Conservation (phyloP, 2,329 filamentous ascomycete genomes). For the Cladosporium velox region DNA sequence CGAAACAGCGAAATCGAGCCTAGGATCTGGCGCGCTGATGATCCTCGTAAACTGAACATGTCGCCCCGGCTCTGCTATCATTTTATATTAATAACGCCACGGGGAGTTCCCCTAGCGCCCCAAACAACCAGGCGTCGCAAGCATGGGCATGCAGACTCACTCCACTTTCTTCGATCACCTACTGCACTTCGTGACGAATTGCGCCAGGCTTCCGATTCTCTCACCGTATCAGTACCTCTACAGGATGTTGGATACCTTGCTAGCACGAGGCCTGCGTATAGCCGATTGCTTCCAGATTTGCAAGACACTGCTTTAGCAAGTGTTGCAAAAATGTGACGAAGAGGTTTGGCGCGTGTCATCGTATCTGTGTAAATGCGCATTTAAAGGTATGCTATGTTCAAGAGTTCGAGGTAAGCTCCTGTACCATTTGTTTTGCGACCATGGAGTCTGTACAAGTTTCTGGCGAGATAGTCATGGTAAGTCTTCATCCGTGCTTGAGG, state of each 20-base stretch:
- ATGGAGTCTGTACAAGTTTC: neutral
- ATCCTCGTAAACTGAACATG: neutral
- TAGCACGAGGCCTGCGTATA: neutral
- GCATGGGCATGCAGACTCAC: neutral
- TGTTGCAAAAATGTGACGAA: neutral
- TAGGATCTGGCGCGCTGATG: neutral
- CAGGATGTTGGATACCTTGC: neutral
- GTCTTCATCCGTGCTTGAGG: neutral
- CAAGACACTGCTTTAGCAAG: neutral
- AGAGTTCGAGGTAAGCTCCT: neutral
- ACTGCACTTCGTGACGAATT: neutral
- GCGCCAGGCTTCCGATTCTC: neutral
- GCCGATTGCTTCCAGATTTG: neutral
- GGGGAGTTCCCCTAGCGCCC: neutral
- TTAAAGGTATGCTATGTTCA: neutral
- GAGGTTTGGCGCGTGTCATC: neutral
- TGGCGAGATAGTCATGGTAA: constrained; percentile 6
- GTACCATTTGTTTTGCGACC: neutral
- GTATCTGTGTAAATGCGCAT: too few relatives aligned
- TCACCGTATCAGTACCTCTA: neutral
- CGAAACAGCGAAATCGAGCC: neutral
- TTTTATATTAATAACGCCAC: constrained; percentile 4
- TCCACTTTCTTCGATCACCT: neutral
- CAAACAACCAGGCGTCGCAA: neutral
- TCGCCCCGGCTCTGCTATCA: neutral